Percentiles rank a stretch among this genome's conserved stretches.
Conservation (phyloP, 805 yeast genomes). For the Cyberlindnera maritima region DNA sequence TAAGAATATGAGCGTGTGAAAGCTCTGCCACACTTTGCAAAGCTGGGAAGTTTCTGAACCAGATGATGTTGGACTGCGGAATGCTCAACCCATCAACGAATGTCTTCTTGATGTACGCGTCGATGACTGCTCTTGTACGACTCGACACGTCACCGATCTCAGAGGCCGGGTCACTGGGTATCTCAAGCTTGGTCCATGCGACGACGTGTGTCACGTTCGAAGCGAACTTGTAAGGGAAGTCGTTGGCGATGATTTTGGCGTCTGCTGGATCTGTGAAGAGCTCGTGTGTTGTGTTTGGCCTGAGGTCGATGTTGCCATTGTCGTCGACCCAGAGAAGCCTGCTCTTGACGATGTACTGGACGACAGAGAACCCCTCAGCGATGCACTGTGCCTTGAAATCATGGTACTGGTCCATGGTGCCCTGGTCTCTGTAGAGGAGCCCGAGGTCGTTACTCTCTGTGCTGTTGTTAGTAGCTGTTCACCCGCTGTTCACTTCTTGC, state of each 20-base stretch:
- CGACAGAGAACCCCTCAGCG: constrained; percentile 37
- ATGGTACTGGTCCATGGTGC: constrained; percentile 42
- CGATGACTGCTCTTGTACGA: constrained; percentile 43
- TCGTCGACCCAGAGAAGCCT: constrained; percentile 50
- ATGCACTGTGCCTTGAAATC: constrained; percentile 42
- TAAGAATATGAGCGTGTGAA: constrained; percentile 68
- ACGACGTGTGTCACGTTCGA: constrained; percentile 53
- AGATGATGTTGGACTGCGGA: constrained; percentile 35
- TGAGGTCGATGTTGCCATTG: constrained; percentile 17
- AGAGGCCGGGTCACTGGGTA: constrained; percentile 42
- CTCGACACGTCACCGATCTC: constrained; percentile 41
- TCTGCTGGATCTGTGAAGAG: constrained; percentile 31
- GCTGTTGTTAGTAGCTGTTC: constrained; percentile 1
- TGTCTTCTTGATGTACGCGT: constrained; percentile 45
- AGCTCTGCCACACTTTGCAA: constrained; percentile 65
- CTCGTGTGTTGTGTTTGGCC: constrained; percentile 21
- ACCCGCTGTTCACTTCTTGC: no score
- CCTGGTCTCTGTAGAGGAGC: constrained; percentile 41
- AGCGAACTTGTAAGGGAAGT: constrained; percentile 66
- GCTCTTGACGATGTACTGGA: constrained; percentile 44
- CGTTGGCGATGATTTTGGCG: constrained; percentile 46
- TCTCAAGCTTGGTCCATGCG: constrained; percentile 62
- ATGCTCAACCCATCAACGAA: constrained; percentile 36
- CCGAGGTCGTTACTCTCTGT: constrained; percentile 13
- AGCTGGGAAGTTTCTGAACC: constrained; percentile 74